phyloP scores from a whole-genome alignment of 2,329 filamentous ascomycete species.

The Didymella keratinophila region DNA sequence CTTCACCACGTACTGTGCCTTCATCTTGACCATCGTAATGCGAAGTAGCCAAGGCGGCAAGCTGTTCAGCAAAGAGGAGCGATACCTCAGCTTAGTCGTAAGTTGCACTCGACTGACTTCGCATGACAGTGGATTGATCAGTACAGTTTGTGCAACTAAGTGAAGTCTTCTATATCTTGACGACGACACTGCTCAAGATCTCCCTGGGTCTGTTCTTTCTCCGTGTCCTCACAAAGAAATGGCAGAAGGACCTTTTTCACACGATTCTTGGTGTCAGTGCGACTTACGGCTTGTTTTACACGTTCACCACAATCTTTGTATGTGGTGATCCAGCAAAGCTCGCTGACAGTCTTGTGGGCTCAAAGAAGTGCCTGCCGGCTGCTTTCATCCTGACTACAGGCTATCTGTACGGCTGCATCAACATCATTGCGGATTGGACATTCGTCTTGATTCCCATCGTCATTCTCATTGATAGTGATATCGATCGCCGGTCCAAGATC shows the following conservation, averaged over 20 bases:
- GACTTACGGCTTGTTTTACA: conserved; percentile 42
- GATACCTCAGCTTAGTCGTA: conserved; percentile 34
- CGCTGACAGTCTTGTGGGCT: conserved; percentile 29
- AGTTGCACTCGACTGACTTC: background rate
- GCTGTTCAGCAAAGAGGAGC: conserved; percentile 24
- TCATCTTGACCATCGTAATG: conserved; percentile 31
- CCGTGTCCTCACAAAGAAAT: conserved; percentile 42
- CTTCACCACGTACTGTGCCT: conserved; percentile 21
- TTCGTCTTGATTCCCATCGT: conserved; percentile 46
- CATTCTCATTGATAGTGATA: conserved; percentile 52
- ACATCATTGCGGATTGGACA: conserved; percentile 46
- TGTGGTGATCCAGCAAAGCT: conserved; percentile 42
- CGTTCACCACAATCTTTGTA: conserved; percentile 40
- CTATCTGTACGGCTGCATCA: conserved; percentile 45
- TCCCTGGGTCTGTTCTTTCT: conserved; percentile 49
- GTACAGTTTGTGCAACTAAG: conserved; percentile 42
- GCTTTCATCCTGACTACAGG: conserved; percentile 35
- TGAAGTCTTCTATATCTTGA: conserved; percentile 62
- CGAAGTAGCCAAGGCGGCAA: conserved; percentile 17
- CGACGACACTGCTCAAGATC: conserved; percentile 58
- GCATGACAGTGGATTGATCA: conserved; percentile 9
- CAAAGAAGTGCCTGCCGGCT: conserved; percentile 35
- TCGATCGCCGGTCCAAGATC: conserved; percentile 56
- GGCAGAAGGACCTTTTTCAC: conserved; percentile 41
- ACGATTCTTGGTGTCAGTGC: conserved; percentile 33